A percentile compares a stretch with the other conserved stretches of the same genome.
These are phyloP conservation scores for Cladophialophora carrionii DNA, from an alignment of 2,329 filamentous ascomycete genomes.

Conservation along the genomic window DNA sequence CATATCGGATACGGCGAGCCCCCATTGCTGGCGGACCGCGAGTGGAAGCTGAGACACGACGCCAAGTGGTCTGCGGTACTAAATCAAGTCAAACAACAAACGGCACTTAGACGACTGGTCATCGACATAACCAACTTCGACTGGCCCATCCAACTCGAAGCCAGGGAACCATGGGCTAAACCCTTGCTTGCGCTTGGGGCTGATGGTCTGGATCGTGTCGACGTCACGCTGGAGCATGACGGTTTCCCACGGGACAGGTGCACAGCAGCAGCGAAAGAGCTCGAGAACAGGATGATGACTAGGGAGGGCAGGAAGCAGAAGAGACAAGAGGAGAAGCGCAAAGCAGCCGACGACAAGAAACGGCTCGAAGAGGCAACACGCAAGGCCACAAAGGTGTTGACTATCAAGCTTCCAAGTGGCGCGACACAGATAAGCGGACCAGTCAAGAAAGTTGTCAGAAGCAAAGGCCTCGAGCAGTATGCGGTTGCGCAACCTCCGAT, in stretches of 20 bases:
- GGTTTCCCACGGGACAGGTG: slow-evolving; percentile 28
- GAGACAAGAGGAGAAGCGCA: slow-evolving; percentile 20
- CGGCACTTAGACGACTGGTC: slow-evolving; percentile 25
- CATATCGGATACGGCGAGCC: slow-evolving; percentile 37
- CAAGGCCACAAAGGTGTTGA: slow-evolving; percentile 38
- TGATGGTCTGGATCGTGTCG: slow-evolving; percentile 31
- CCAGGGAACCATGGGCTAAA: slow-evolving; percentile 28
- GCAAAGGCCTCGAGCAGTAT: slow-evolving; percentile 33
- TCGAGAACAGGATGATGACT: slow-evolving; percentile 37
- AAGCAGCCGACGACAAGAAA: slow-evolving; percentile 29
- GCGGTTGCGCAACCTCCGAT: slow-evolving; percentile 22
- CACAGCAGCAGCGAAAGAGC: slow-evolving; percentile 18
- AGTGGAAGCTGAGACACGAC: slow-evolving; percentile 36
- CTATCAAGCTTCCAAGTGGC: slow-evolving; percentile 23
- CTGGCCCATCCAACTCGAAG: slow-evolving; percentile 36
- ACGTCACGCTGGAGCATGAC: slow-evolving; percentile 31
- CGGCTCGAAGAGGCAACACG: slow-evolving; percentile 23
- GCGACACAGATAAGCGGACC: slow-evolving; percentile 4
- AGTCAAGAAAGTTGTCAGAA: slow-evolving; percentile 30
- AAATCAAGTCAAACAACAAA: slow-evolving; percentile 25
- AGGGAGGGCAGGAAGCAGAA: slow-evolving; percentile 31
- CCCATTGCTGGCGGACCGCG: slow-evolving; percentile 27
- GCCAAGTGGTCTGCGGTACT: slow-evolving; percentile 33
- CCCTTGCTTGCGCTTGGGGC: slow-evolving; percentile 29
- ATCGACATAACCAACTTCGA: slow-evolving; percentile 34